These are phyloP conservation scores for Alternaria metachromatica DNA, from an alignment of 2,329 filamentous ascomycete species.

Conservation along the genomic window DNA sequence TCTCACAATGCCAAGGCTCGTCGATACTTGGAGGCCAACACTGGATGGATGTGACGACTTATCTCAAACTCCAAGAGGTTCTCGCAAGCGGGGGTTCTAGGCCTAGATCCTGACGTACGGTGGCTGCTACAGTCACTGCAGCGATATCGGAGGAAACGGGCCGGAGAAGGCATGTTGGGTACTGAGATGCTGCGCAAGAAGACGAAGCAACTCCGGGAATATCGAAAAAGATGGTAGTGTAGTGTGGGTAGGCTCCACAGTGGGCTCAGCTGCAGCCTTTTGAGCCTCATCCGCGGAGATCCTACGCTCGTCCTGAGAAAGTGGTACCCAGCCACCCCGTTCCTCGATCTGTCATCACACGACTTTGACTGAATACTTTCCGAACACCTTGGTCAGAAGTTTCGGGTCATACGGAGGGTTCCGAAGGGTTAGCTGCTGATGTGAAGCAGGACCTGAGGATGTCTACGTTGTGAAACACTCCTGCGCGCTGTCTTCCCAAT, in stretches of 20 bases:
- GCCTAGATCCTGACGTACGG: constrained; percentile 5
- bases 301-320: neutral
- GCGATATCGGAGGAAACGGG: constrained; percentile 16
- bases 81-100: neutral
- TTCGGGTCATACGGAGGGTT: neutral
- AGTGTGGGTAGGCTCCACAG: neutral
- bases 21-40: neutral
- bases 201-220: constrained; percentile 4
- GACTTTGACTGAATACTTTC: neutral
- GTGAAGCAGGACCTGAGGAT: neutral
- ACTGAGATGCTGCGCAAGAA: neutral
- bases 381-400: neutral
- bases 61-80: neutral
- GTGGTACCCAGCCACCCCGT: neutral
- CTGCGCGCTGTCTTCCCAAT: constrained; percentile 3
- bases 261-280: neutral
- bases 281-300: constrained; percentile 13
- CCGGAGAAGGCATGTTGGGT: constrained; percentile 9
- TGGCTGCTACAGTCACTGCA: constrained; percentile 4
- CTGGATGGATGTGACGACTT: neutral
- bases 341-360: neutral
- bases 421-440: neutral
- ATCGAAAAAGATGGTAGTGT: neutral
- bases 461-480: neutral
- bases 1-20: neutral